Conservation (phyloP, 805 yeast species). For the Lachancea quebecensis region DNA sequence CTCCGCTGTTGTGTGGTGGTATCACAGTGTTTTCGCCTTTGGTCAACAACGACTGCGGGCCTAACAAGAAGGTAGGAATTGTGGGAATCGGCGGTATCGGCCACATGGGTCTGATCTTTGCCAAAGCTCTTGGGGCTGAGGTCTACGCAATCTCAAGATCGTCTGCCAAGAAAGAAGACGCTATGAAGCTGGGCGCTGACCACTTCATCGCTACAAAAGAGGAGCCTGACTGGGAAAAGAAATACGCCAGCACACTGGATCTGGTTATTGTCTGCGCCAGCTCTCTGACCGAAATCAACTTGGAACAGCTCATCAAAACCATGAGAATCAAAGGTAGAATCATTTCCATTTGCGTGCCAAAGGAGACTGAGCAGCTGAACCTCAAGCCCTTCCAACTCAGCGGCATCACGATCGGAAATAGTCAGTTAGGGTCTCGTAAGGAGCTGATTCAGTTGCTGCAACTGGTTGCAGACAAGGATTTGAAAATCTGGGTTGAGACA, state of each 20-base stretch:
- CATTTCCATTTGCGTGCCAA: constrained; percentile 63
- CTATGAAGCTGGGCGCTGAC: constrained; percentile 39
- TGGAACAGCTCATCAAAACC: constrained; percentile 40
- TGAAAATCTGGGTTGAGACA: constrained; percentile 45
- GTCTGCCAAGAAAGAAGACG: constrained; percentile 36
- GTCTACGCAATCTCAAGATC: constrained; percentile 43
- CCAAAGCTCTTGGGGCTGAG: constrained; percentile 46
- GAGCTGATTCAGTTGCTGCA: constrained; percentile 43
- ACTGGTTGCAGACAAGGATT: constrained; percentile 37
- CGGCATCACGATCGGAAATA: constrained; percentile 17
- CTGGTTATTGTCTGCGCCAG: constrained; percentile 39
- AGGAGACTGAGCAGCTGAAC: constrained; percentile 31
- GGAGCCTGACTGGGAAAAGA: constrained; percentile 36
- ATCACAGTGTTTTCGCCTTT: constrained; percentile 48
- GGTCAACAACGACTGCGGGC: constrained; percentile 19
- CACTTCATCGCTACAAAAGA: constrained; percentile 38
- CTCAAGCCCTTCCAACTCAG: constrained; percentile 36
- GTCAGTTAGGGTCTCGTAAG: constrained; percentile 36
- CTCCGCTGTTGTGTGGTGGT: constrained; percentile 54
- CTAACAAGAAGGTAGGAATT: constrained; percentile 37
- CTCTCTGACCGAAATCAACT: constrained; percentile 42
- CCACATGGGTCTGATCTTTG: constrained; percentile 40
- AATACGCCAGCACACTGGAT: constrained; percentile 32
- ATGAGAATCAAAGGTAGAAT: constrained; percentile 53
- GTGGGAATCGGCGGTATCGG: constrained; percentile 42